Conservation (phyloP, 2,329 filamentous ascomycete genomes). For the Calonectria henricotiae region DNA sequence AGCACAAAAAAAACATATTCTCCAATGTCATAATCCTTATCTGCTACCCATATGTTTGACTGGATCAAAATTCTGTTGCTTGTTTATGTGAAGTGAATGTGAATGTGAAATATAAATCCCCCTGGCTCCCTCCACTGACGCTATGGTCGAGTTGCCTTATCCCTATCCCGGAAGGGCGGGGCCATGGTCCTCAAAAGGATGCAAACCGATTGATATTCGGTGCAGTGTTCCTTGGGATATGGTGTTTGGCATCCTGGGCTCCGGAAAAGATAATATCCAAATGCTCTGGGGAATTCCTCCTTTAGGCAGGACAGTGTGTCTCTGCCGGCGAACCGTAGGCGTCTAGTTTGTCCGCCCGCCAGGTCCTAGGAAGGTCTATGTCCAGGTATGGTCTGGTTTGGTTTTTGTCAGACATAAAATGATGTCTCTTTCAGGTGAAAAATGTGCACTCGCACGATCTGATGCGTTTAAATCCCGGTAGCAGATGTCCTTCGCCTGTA, state of each 20-base stretch:
- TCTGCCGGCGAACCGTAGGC: conserved; percentile 46
- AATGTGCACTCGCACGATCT: conserved; percentile 49
- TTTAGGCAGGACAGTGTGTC: conserved; percentile 42
- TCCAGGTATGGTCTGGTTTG: conserved; percentile 45
- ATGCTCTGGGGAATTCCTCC: conserved; percentile 41
- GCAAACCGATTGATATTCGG: conserved; percentile 31
- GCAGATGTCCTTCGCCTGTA: conserved; percentile 48
- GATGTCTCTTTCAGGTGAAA: conserved; percentile 34
- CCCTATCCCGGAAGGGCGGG: conserved; percentile 36
- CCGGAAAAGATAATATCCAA: conserved; percentile 42
- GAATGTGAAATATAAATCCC: conserved; percentile 36
- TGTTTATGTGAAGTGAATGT: conserved; percentile 44
- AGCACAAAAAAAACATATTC: conserved; percentile 19
- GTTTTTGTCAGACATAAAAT: conserved; percentile 40
- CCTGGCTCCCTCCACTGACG: conserved; percentile 42
- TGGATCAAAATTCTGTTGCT: conserved; percentile 45
- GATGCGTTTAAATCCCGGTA: conserved; percentile 45
- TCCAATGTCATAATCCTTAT: conserved; percentile 30
- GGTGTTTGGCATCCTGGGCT: conserved; percentile 43
- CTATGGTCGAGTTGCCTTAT: conserved; percentile 35
- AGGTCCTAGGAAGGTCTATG: conserved; percentile 47
- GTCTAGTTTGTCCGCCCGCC: conserved; percentile 39
- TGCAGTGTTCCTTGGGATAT: conserved; percentile 43
- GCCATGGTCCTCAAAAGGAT: conserved; percentile 41
- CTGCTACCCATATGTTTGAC: conserved; percentile 50